Evolutionary conservation across 2,329 filamentous ascomycete species (phyloP).

Genomic region (Aspergillus brasiliensis): DNA sequence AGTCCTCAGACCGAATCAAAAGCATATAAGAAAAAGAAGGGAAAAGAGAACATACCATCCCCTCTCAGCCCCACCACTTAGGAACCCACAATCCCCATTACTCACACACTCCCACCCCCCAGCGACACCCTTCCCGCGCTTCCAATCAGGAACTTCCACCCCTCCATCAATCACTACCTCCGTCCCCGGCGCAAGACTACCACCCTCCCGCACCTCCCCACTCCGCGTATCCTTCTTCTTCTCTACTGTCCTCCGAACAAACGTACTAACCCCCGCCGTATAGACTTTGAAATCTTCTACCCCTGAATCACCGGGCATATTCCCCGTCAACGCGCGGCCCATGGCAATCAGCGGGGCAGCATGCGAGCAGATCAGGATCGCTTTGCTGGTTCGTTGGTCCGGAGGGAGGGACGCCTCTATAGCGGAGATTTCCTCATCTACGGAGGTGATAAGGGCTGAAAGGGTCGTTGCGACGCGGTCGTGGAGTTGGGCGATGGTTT

Average conservation of each 20-base stretch:
- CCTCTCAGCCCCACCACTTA: slow-evolving; percentile 78
- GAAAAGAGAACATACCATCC: slow-evolving; percentile 68
- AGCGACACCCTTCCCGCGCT: slow-evolving; percentile 61
- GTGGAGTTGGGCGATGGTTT: slow-evolving; percentile 78
- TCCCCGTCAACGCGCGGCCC: slow-evolving; percentile 77
- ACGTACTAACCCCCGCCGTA: slow-evolving; percentile 78
- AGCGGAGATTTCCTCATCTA: not conserved
- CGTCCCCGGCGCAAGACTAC: slow-evolving; percentile 33
- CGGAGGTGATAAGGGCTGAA: slow-evolving; percentile 49
- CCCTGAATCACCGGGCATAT: slow-evolving; percentile 69
- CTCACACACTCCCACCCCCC: slow-evolving; percentile 78
- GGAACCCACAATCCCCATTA: slow-evolving; percentile 84
- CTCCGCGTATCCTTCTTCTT: slow-evolving; percentile 19
- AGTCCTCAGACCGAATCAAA: not conserved
- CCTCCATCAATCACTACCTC: slow-evolving; percentile 22
- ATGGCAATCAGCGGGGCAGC: slow-evolving; percentile 87
- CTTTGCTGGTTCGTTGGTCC: slow-evolving; percentile 51
- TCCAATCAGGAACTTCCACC: slow-evolving; percentile 53
- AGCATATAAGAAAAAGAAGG: slow-evolving; percentile 30
- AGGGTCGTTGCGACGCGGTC: slow-evolving; percentile 73
- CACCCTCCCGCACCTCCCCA: slow-evolving; percentile 30
- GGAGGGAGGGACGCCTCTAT: slow-evolving; percentile 52
- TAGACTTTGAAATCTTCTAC: slow-evolving; percentile 82
- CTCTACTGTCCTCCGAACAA: slow-evolving; percentile 47
- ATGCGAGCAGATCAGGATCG: slow-evolving; percentile 82